Evolutionary conservation across 345 rosid species (phyloP), one percentile per base, ranked within the genome.

Genomic region (Gossypium mustelinum): DNA sequence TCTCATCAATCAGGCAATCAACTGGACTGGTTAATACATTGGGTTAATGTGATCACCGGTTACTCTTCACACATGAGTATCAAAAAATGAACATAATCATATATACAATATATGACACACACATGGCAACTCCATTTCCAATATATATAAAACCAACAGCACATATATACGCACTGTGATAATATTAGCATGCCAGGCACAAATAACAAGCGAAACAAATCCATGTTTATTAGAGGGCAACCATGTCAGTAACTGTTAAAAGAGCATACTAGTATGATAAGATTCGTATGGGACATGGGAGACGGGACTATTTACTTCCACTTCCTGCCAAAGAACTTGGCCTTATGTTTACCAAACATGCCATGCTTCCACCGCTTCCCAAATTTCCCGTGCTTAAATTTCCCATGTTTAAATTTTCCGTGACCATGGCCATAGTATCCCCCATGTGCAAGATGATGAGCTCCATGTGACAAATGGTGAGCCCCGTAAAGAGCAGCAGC

Each of bases 401-500:
- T 91, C 2, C 97, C 93, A 8, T 84, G 67, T 47, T 67, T 67
- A 56, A 67, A 67, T 47, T 47, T 67, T 22, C 71, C 71, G 14
- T 47, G 71, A 12, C 92, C 86, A 56, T 81, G 79, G 78, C 89
- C 90, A 52, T 80, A 62, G 75, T 65, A 81, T 52, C 64, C 71
- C 34, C 71, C 64, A 55, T 65, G 72, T 3, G 7, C 77, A 55
- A 45, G 6, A 64, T 75, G 25, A 64, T 65, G 72, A 14, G 41
- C 18, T 34, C 94, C 90, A 2, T 90, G 98, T 34, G 88, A 34
- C 67, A 89, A 5, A 56, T 87, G 93, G 79, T 90, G 94, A 69
- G 93, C 88, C 74, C 92, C 85, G 34, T 86, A 93, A 48, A 86
- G 88, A 9, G 91, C 89, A 1, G 94, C 95, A 0, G 91, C 96